These are phyloP conservation scores for Backusella macrospora DNA, from an alignment of 192 early-diverging fungal genomes.

Conservation along the genomic window DNA sequence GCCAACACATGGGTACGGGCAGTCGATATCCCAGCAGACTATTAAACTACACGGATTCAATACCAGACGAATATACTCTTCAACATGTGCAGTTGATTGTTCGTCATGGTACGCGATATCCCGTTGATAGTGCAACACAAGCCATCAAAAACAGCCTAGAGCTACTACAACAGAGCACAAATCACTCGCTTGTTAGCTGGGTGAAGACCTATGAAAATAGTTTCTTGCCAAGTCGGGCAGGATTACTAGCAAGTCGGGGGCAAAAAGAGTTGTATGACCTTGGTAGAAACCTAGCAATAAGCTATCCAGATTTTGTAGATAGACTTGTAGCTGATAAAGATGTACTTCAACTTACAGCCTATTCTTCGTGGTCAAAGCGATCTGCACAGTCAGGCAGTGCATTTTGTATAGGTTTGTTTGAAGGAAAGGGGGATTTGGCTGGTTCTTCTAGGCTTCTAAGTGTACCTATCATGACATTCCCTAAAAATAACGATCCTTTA, in stretches of 20 bases:
- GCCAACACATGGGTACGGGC: neutral
- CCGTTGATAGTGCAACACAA: neutral
- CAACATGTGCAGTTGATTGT: neutral
- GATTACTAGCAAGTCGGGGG: neutral
- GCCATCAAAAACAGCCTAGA: neutral
- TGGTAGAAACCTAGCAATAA: neutral
- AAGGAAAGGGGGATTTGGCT: neutral
- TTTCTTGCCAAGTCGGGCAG: neutral
- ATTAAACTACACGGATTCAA: neutral
- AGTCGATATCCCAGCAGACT: neutral
- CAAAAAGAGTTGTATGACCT: neutral
- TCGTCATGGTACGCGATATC: neutral
- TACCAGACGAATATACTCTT: neutral
- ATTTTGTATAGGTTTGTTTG: neutral
- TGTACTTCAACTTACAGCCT: neutral
- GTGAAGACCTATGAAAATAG: neutral
- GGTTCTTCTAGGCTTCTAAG: neutral
- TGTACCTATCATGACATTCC: neutral
- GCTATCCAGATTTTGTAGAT: neutral
- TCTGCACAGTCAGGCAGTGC: conserved; percentile 7
- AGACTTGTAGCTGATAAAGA: neutral
- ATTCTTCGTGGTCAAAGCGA: neutral
- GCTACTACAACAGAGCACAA: neutral
- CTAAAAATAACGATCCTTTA: neutral
- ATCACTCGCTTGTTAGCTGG: neutral